Base-by-base conservation (phyloP, 2,329 filamentous ascomycete species). In the Chrysosporium queenslandicum region DNA sequence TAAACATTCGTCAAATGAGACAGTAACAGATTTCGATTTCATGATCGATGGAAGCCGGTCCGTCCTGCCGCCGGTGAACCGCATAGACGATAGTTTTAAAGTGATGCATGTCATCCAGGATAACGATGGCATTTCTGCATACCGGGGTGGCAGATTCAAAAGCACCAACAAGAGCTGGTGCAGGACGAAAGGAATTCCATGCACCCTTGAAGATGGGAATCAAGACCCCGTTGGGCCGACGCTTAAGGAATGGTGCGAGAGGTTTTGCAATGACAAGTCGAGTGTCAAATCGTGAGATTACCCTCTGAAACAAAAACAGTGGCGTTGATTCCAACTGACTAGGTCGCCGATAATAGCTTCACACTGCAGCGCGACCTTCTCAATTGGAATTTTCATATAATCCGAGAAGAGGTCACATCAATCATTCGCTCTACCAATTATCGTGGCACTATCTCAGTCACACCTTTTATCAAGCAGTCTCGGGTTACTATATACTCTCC, bases 391-490 rank as follows among this genome's bases (percentile, higher is more conserved):
- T 40, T 53, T 2, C 34, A 56, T 4, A 48, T 58, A 2, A 57
- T 71, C 50, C 55, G 58, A 27, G 60, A 61, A 6, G 55, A 63
- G 2, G 57, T 71, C 0, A 61, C 56, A 14, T 65, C 66, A 8
- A 64, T 69, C n/a, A 66, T 71, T 37, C 66, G 67, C 41, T 58
- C 62, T 12, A 64, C 66, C 12, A 67, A 68, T 49, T 71, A 71
- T 57, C 62, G 61, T 46, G 68, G 68, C 46, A 55, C 56, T 1
- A 61, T 70, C 23, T 41, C n/a, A 25, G 61, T 68, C 40, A 42
- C 34, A 0, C 56, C 60, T 1, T 50, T 52, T 1, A 49, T 61
- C n/a, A 55, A 59, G n/a, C 61, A 68, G 50, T 46, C 57, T 20
- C 60, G 58, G 4, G 55, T 71, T 16, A 67, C 63, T 18, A 55